Evolutionary conservation across 1,284 basidiomycete species (phyloP), one percentile per base, ranked within the genome.

Genomic region (Sutorius eximius): DNA sequence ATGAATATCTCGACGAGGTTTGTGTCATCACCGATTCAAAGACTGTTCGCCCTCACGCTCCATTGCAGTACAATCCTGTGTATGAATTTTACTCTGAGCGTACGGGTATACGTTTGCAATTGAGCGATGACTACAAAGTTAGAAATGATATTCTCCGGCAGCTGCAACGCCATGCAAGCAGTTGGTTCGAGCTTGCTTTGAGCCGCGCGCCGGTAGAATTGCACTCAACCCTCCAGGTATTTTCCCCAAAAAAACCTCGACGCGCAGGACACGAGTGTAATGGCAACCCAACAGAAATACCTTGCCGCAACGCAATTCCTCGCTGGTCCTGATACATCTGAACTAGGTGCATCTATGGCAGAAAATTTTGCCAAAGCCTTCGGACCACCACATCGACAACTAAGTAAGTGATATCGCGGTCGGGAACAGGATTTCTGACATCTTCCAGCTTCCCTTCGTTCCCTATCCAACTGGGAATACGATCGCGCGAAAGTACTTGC

Each of bases 1-100:
- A 93, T 57, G 93, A 98, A 75, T 94, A 86, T 67, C 78, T 84
- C 11, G 93, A 98, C 72, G 96, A 98, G 82, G 93, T 92, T 61
- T 50, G 78, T 67, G 37, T 53, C 18, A 49, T 36, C n/a, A 15
- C 42, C 13, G 36, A 29, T 38, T 51, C 20, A 22, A 41, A 49
- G 0, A 20, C 48, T 45, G 34, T 47, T 27, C 15, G 0, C 20
- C 5, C 57, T 61, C 37, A 61, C 29, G 41, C 53, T 53, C 41
- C 16, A 49, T 57, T 53, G 3, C 60, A 95, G 91, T 97, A 93
- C 70, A 93, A 95, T 56, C 94, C 96, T 1, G 75, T 82, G 27
- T 94, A 92, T 69, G 83, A 87, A 60, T 98, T 91, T 73, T 75
- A 78, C 55, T 98, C 96, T 1, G 85, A 89, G 46, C 81, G 89